Evolutionary conservation across 2,329 filamentous ascomycete species (phyloP).

Genomic region (Colletotrichum filicis): DNA sequence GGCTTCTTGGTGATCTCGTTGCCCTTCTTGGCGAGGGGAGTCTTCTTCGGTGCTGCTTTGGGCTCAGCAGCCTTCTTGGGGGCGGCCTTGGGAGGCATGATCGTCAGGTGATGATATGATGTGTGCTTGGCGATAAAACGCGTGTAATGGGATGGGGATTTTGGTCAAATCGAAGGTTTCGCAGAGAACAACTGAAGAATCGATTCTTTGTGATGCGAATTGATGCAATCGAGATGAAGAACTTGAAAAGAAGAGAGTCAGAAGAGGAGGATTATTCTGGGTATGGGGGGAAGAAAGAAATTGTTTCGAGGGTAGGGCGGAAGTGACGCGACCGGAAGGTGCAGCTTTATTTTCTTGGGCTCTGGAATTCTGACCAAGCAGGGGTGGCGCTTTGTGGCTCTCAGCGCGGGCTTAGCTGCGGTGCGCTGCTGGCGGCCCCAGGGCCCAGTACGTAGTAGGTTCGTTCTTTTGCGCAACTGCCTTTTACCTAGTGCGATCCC

Average conservation of each 20-base stretch:
- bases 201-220: slow-evolving; percentile 8
- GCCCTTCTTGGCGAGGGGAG: slow-evolving; percentile 41
- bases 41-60: slow-evolving; percentile 41
- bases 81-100: slow-evolving; percentile 41
- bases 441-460: no score
- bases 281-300: slow-evolving; percentile 18
- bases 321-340: slow-evolving; percentile 33
- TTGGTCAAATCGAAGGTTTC: not conserved
- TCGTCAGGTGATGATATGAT: slow-evolving; percentile 17
- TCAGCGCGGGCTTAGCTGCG: slow-evolving; percentile 13
- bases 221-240: slow-evolving; percentile 1
- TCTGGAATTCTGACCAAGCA: slow-evolving; percentile 31
- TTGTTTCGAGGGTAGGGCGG: slow-evolving; percentile 14
- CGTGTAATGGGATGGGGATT: slow-evolving; percentile 6
- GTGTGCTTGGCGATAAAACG: slow-evolving; percentile 7
- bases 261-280: slow-evolving; percentile 13
- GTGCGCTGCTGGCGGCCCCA: not conserved
- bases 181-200: not conserved
- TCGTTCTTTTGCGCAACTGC: not conserved
- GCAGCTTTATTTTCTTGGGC: slow-evolving; percentile 35
- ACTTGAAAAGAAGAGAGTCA: slow-evolving; percentile 5
- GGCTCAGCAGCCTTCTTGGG: slow-evolving; percentile 40
- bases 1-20: slow-evolving; percentile 39
- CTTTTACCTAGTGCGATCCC: slow-evolving; percentile 1
- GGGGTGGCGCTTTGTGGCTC: slow-evolving; percentile 33